Evolutionary conservation across 176 grass and related monocot genomes (phyloP).

Genomic region (Elymus sibiricus): DNA sequence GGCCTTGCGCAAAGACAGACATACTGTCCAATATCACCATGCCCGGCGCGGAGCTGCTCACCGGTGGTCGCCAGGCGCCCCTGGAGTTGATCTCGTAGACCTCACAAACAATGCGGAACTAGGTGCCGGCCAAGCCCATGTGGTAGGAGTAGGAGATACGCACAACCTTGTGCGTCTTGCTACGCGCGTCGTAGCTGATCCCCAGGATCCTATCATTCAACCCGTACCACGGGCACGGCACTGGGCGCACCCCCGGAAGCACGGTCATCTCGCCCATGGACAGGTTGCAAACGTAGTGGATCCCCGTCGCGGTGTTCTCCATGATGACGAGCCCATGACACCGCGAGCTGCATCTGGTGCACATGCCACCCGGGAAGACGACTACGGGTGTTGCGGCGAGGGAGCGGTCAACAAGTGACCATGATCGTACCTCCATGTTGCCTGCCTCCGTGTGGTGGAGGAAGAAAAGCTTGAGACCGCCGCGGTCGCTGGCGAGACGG

Average conservation of each 20-base stretch:
- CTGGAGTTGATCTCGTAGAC: background rate
- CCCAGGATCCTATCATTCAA: background rate
- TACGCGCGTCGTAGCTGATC: background rate
- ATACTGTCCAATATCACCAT: background rate
- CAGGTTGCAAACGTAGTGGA: background rate
- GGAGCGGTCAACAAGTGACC: background rate
- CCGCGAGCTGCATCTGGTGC: background rate
- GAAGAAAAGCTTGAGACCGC: background rate
- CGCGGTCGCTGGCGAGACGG: background rate
- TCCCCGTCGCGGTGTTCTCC: background rate
- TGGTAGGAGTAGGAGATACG: background rate
- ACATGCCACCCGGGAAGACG: background rate
- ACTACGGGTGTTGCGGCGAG: background rate
- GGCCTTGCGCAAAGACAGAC: background rate
- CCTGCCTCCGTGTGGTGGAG: background rate
- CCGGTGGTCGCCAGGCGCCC: background rate
- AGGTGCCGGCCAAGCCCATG: too few relatives aligned
- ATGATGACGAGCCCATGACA: background rate
- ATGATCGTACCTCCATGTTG: background rate
- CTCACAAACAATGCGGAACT: background rate
- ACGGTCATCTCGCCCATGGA: background rate
- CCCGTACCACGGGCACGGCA: too few relatives aligned
- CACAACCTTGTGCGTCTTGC: background rate
- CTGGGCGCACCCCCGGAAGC: background rate
- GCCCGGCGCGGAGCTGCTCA: background rate